Conservation (phyloP, 805 yeast species). For the Starmerella etchellsii region DNA sequence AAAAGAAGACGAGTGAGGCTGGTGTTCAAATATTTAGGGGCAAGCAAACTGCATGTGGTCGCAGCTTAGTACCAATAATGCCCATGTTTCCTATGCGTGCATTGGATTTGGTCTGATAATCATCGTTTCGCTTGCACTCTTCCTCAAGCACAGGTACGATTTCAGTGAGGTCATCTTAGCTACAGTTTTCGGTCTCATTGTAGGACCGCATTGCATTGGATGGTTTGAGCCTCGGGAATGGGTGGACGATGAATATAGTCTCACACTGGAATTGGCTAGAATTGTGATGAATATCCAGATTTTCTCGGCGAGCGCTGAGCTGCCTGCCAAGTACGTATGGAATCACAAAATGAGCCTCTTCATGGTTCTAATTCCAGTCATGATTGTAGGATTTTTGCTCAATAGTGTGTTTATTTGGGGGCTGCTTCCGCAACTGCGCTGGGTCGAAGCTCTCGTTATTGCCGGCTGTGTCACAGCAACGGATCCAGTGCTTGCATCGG, state of each 20-base stretch:
- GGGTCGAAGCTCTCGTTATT: conserved; percentile 44
- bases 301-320: conserved; percentile 58
- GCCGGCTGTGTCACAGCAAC: conserved; percentile 67
- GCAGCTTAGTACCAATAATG: conserved; percentile 11
- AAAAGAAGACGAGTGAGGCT: background rate
- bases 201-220: conserved; percentile 73
- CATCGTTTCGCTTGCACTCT: conserved; percentile 68
- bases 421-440: conserved; percentile 44
- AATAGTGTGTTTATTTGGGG: conserved; percentile 52
- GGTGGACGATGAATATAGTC: conserved; percentile 50
- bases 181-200: conserved; percentile 66
- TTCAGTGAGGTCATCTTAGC: conserved; percentile 90
- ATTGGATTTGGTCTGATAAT: conserved; percentile 70
- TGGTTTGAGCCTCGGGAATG: conserved; percentile 76
- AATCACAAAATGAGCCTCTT: conserved; percentile 46
- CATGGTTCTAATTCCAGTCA: conserved; percentile 50
- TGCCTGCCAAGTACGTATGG: conserved; percentile 53
- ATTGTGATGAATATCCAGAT: conserved; percentile 59
- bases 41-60: conserved; percentile 10
- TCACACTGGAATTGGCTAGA: conserved; percentile 29
- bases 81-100: conserved; percentile 81
- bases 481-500: conserved; percentile 45
- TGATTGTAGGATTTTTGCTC: conserved; percentile 59
- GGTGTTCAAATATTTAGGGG: background rate
- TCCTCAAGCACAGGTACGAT: conserved; percentile 69